Conservation (phyloP, 495 filamentous ascomycete genomes). For the Aspergillus nidulans region DNA sequence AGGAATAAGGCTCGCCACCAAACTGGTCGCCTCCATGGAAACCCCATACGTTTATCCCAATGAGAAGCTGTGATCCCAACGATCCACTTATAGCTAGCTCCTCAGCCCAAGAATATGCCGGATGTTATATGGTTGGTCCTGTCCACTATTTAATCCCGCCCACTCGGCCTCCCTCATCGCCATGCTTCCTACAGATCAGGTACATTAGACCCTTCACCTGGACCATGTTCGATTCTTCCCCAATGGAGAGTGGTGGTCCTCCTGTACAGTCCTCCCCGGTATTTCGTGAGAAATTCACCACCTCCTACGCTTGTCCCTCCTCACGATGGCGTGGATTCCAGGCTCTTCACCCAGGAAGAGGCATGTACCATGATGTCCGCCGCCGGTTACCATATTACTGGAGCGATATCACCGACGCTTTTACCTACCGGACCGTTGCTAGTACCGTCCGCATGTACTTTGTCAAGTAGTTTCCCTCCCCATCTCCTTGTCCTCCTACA, state of each 20-base stretch:
- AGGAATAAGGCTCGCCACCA: too few relatives aligned
- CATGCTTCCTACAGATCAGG: too few relatives aligned
- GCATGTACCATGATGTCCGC: conserved; percentile 64
- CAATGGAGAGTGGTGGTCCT: too few relatives aligned
- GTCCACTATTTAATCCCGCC: neutral
- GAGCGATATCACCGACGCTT: conserved; percentile 67
- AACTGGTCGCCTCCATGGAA: too few relatives aligned
- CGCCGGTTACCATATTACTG: conserved; percentile 61
- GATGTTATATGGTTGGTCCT: too few relatives aligned
- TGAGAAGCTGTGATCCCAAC: too few relatives aligned
- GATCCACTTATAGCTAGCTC: too few relatives aligned
- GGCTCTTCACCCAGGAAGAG: conserved; percentile 13
- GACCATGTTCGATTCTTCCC: neutral
- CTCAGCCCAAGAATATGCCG: too few relatives aligned
- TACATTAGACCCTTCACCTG: too few relatives aligned
- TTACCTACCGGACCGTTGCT: conserved; percentile 67
- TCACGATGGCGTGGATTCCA: conserved; percentile 16
- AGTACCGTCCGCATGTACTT: conserved; percentile 78
- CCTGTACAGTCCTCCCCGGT: neutral
- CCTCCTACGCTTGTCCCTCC: conserved; percentile 12
- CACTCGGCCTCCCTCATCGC: neutral
- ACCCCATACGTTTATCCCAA: too few relatives aligned
- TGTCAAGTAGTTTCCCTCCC: conserved; percentile 54
- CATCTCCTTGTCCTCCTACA: neutral
- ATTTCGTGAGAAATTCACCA: conserved; percentile 4